A percentile compares a stretch with the other conserved stretches of the same genome.
phyloP scores from a whole-genome alignment of 192 early-diverging fungal species.

The Helicostylum pulchrum region DNA sequence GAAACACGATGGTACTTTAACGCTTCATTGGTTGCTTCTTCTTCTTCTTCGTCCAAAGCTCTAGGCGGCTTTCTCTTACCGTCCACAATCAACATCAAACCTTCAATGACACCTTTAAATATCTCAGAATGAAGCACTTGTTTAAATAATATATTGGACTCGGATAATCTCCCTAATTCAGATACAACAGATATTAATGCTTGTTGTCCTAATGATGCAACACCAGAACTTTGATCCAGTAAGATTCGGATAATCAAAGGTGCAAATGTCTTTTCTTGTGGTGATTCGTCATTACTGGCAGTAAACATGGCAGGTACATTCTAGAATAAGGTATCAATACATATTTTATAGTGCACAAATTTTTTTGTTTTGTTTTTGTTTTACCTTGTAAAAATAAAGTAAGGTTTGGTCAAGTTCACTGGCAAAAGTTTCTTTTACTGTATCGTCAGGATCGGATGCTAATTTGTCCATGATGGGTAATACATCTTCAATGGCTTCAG shows the following conservation, averaged over 20 bases:
- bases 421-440: slow-evolving; percentile 43
- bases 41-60: slow-evolving; percentile 12
- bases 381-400: slow-evolving; percentile 48
- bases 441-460: slow-evolving; percentile 41
- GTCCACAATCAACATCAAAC: slow-evolving; percentile 33
- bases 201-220: slow-evolving; percentile 46
- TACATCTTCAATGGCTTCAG: slow-evolving; percentile 38
- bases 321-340: neutral
- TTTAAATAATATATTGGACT: neutral
- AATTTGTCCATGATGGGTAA: slow-evolving; percentile 40
- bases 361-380: neutral
- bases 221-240: slow-evolving; percentile 49
- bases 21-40: neutral
- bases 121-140: slow-evolving; percentile 49
- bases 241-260: slow-evolving; percentile 44
- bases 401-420: slow-evolving; percentile 44
- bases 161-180: slow-evolving; percentile 26
- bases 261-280: slow-evolving; percentile 36
- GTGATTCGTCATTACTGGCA: neutral
- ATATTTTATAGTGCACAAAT: neutral
- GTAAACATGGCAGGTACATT: slow-evolving; percentile 5
- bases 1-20: slow-evolving; percentile 16
- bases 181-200: slow-evolving; percentile 43
- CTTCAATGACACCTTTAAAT: slow-evolving; percentile 47
- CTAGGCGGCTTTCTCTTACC: slow-evolving; percentile 17